These are phyloP conservation scores for Myxozyma neotropica DNA, from an alignment of 805 yeast genomes.

Conservation along the genomic window DNA sequence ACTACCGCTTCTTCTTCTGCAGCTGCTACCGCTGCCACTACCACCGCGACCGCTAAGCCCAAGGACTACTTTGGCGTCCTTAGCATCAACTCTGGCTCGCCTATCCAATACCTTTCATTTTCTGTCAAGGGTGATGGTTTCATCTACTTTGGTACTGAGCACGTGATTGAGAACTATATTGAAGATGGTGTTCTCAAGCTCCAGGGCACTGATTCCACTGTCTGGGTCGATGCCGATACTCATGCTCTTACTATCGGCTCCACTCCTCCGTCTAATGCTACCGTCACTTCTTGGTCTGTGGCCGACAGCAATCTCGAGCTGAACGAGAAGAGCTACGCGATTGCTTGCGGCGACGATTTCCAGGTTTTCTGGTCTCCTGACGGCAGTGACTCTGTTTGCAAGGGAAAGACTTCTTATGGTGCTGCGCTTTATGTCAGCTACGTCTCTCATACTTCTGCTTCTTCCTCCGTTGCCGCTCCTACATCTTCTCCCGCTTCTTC, in stretches of 20 bases:
- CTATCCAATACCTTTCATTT: slow-evolving; percentile 14
- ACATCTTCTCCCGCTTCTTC: background rate
- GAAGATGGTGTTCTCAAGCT: slow-evolving; percentile 9
- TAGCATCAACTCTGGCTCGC: slow-evolving; percentile 20
- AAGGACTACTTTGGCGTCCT: slow-evolving; percentile 16
- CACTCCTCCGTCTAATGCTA: background rate
- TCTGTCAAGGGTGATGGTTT: slow-evolving; percentile 13
- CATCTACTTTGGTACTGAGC: slow-evolving; percentile 5
- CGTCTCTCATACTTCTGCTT: background rate
- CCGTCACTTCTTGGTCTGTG: slow-evolving; percentile 11
- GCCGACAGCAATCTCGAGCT: background rate
- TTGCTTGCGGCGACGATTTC: slow-evolving; percentile 24
- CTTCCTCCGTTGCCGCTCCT: background rate
- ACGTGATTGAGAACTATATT: background rate
- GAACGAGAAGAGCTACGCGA: slow-evolving; percentile 9
- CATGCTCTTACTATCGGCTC: slow-evolving; percentile 10
- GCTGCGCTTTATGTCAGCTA: slow-evolving; percentile 6
- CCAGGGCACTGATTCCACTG: background rate
- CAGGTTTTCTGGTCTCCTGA: slow-evolving; percentile 20
- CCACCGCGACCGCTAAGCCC: background rate
- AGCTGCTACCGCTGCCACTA: slow-evolving; percentile 7
- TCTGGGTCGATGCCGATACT: slow-evolving; percentile 22
- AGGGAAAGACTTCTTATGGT: background rate
- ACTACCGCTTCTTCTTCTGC: slow-evolving; percentile 6
- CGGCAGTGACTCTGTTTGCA: background rate